Conservation (phyloP, 176 grass and related monocot species). For the Aegilops longissima region DNA sequence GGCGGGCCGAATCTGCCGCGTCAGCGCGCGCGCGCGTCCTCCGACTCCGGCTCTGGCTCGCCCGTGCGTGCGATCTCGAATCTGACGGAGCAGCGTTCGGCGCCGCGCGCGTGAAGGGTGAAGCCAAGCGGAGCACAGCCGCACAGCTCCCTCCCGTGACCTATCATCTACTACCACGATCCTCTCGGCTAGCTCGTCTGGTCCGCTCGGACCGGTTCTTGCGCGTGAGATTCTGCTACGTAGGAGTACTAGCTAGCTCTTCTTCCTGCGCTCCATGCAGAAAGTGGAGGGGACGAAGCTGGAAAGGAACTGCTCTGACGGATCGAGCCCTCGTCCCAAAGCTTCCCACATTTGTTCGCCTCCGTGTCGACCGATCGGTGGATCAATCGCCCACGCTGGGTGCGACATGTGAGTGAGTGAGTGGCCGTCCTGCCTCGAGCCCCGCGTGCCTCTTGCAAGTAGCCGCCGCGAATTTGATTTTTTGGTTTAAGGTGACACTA, state of each 20-base stretch:
- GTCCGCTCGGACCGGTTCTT: not conserved
- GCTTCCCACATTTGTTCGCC: not conserved
- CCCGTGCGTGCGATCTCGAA: not conserved
- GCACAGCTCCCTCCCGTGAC: constrained; percentile 15
- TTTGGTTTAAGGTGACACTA: not conserved
- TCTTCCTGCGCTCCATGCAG: not conserved
- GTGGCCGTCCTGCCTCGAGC: not conserved
- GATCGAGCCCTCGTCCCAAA: not conserved
- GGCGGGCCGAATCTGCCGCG: not conserved
- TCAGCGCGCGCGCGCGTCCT: not conserved
- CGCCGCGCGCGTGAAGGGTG: not conserved
- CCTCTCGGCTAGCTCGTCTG: not conserved
- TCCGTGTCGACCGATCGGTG: not conserved
- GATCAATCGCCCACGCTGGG: not conserved
- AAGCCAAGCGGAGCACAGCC: not conserved
- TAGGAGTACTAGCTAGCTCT: not conserved
- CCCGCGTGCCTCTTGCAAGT: not conserved
- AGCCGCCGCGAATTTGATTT: not conserved
- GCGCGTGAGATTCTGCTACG: not conserved
- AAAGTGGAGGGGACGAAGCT: too few relatives aligned
- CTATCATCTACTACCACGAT: not conserved
- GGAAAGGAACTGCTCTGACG: not conserved
- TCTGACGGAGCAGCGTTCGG: not conserved
- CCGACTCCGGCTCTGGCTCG: not conserved
- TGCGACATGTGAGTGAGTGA: not conserved